phyloP scores from a whole-genome alignment of 1,139 yeast species.

The Meyerozyma athensensis region DNA sequence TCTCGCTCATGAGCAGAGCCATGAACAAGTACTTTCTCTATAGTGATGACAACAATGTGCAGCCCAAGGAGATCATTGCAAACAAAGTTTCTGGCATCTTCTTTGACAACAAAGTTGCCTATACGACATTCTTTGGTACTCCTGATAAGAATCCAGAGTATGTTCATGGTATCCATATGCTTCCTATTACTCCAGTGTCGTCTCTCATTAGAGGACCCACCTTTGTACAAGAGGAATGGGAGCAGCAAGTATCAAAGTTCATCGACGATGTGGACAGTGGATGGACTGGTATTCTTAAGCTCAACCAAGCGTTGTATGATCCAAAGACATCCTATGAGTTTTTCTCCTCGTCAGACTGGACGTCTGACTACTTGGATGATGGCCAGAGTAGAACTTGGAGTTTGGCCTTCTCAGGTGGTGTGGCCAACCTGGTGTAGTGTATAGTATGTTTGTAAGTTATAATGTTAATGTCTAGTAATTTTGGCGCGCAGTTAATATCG shows the following conservation, averaged over 20 bases:
- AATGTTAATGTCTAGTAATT: neutral
- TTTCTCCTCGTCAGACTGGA: slow-evolving; percentile 53
- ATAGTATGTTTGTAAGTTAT: neutral
- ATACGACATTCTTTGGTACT: slow-evolving; percentile 81
- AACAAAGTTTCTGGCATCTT: slow-evolving; percentile 75
- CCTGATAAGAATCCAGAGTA: slow-evolving; percentile 54
- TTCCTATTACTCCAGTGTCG: slow-evolving; percentile 85
- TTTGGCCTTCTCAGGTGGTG: slow-evolving; percentile 49
- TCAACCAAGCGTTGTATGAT: slow-evolving; percentile 74
- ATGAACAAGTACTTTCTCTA: slow-evolving; percentile 60
- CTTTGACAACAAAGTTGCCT: slow-evolving; percentile 85
- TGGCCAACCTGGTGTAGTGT: slow-evolving; percentile 8
- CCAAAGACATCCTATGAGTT: slow-evolving; percentile 63
- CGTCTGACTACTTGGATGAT: slow-evolving; percentile 59
- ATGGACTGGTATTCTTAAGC: slow-evolving; percentile 81
- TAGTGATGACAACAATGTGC: slow-evolving; percentile 51
- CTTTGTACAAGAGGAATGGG: slow-evolving; percentile 83
- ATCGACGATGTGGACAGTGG: slow-evolving; percentile 61
- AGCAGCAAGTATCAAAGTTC: slow-evolving; percentile 43
- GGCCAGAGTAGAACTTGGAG: slow-evolving; percentile 94
- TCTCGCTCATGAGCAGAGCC: slow-evolving; percentile 58
- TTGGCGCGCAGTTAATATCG: neutral
- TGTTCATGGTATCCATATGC: slow-evolving; percentile 94
- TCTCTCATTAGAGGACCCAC: slow-evolving; percentile 64
- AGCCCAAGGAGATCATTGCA: slow-evolving; percentile 51